Percentiles rank a stretch among this genome's conserved stretches.
Conservation (phyloP, 495 filamentous ascomycete species). For the Barbatosphaeria neglecta region DNA sequence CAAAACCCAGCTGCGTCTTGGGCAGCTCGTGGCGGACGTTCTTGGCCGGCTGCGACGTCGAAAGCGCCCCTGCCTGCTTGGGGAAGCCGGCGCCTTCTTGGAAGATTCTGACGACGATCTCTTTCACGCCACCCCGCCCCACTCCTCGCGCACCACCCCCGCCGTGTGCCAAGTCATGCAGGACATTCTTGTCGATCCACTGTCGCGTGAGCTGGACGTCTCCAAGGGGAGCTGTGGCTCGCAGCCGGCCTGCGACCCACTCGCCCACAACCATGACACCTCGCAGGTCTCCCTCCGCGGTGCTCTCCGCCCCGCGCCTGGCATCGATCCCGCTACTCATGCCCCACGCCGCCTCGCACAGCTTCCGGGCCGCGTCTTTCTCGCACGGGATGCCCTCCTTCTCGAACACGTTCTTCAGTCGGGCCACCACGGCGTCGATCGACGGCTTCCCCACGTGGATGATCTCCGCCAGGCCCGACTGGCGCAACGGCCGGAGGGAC, state of each 20-base stretch:
- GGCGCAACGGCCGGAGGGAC: conserved; percentile 70
- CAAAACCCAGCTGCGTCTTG: conserved; percentile 47
- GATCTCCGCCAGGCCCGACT: conserved; percentile 71
- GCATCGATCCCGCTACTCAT: conserved; percentile 49
- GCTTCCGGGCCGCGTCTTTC: conserved; percentile 70
- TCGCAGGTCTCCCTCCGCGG: conserved; percentile 80
- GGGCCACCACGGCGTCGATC: conserved; percentile 70
- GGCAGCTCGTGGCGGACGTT: conserved; percentile 31
- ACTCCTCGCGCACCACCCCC: conserved; percentile 67
- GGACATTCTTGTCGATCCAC: conserved; percentile 74
- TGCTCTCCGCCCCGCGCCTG: conserved; percentile 45
- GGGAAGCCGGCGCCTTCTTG: conserved; percentile 78
- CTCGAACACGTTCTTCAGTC: conserved; percentile 71
- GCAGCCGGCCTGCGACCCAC: conserved; percentile 80
- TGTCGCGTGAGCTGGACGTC: conserved; percentile 50
- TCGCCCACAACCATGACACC: conserved; percentile 89
- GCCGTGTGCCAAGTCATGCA: conserved; percentile 57
- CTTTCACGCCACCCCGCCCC: conserved; percentile 66
- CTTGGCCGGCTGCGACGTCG: conserved; percentile 10
- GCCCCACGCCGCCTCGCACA: conserved; percentile 93
- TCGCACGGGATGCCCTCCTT: conserved; percentile 80
- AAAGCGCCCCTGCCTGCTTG: conserved; percentile 32
- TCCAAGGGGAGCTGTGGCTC: conserved; percentile 31
- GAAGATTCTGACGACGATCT: conserved; percentile 78
- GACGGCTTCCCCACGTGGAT: conserved; percentile 87